Evolutionary conservation across 805 yeast genomes (phyloP).

Genomic region (Lipomyces japonicus): DNA sequence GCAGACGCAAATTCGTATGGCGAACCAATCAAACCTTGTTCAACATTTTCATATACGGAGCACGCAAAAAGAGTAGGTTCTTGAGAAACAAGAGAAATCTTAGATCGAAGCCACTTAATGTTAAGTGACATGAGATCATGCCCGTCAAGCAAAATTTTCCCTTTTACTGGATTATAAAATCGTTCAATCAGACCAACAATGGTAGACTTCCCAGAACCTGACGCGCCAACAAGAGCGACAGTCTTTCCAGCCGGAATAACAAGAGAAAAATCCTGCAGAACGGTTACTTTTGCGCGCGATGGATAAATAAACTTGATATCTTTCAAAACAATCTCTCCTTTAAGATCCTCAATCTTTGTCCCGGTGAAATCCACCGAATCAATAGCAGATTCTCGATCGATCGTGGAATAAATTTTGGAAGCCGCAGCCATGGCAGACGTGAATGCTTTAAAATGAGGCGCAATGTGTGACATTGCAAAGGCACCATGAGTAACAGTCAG

Average conservation of each 20-base stretch:
- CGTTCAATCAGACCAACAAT: constrained; percentile 78
- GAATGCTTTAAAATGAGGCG: constrained; percentile 41
- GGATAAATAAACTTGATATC: constrained; percentile 89
- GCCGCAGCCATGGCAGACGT: constrained; percentile 42
- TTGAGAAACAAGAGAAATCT: constrained; percentile 91
- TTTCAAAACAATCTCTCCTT: constrained; percentile 73
- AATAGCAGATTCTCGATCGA: constrained; percentile 41
- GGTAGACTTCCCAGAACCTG: constrained; percentile 95
- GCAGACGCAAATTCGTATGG: constrained; percentile 36
- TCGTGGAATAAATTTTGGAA: constrained; percentile 40
- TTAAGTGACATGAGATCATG: constrained; percentile 72
- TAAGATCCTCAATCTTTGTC: constrained; percentile 26
- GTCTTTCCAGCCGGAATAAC: constrained; percentile 83
- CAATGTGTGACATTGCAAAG: constrained; percentile 41
- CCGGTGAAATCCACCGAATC: constrained; percentile 35
- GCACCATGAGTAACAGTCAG: constrained; percentile 44
- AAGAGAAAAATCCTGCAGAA: constrained; percentile 70
- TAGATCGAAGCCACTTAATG: constrained; percentile 65
- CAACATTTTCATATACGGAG: constrained; percentile 72
- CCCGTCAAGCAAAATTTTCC: constrained; percentile 78
- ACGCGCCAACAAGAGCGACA: constrained; percentile 93
- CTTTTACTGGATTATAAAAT: constrained; percentile 75
- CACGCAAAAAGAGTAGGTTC: constrained; percentile 93
- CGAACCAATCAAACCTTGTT: constrained; percentile 58
- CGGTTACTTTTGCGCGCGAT: constrained; percentile 70